Percentiles rank a stretch among this genome's conserved stretches.
Evolutionary conservation across 768 basidiomycete species (phyloP).

Genomic region (Russula sp.): DNA sequence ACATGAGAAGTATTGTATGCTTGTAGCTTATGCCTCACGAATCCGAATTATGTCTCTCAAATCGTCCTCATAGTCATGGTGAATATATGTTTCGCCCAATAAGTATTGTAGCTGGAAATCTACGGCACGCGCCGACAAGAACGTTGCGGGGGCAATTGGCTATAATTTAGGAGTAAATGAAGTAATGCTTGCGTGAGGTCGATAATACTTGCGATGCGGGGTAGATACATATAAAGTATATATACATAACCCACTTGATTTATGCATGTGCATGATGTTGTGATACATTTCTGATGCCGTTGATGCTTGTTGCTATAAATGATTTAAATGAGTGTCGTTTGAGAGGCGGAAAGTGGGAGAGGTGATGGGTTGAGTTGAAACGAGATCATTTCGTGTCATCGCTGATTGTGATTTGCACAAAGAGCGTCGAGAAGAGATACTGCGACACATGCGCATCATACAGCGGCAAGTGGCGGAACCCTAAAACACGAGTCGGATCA

Average conservation of each 20-base stretch:
- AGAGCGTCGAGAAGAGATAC: constrained; percentile 90
- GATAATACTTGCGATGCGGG: background rate
- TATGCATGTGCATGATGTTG: background rate
- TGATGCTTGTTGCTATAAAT: background rate
- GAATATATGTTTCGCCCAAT: background rate
- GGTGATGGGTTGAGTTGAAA: too few species aligned
- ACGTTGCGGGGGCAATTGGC: background rate
- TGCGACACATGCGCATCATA: constrained; percentile 85
- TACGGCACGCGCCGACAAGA: background rate
- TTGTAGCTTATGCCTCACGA: constrained; percentile 5
- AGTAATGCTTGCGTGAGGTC: background rate
- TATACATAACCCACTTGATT: background rate
- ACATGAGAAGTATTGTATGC: background rate
- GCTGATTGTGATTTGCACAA: constrained; percentile 56
- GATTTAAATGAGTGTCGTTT: background rate
- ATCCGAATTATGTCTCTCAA: background rate
- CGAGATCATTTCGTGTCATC: constrained; percentile 22
- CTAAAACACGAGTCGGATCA: constrained; percentile 37
- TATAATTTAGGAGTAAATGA: background rate
- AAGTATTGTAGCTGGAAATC: background rate
- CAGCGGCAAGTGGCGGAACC: constrained; percentile 84
- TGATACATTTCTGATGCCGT: constrained; percentile 3
- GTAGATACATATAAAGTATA: background rate
- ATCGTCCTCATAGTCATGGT: background rate
- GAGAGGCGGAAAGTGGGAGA: background rate